Conservation (phyloP, 1,139 yeast species). For the Pichia terricola region DNA sequence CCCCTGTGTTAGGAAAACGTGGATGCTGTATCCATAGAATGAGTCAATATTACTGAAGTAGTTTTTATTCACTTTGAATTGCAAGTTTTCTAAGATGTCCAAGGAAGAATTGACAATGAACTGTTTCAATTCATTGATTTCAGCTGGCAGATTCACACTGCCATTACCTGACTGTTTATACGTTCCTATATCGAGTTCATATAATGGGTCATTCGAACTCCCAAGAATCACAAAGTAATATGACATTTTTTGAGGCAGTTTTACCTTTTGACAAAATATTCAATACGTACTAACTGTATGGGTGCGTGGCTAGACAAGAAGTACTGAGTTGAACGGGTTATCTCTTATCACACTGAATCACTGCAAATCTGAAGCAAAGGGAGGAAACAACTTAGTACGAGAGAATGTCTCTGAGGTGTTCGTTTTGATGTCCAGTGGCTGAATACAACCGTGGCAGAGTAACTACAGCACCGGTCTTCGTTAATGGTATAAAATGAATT, state of each 20-base stretch:
- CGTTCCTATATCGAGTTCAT: constrained; percentile 81
- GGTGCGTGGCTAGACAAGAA: too few species aligned
- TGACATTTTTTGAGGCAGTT: constrained; percentile 30
- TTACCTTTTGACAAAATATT: neutral
- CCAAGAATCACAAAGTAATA: constrained; percentile 87
- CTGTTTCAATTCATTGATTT: constrained; percentile 73
- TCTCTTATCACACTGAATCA: too few species aligned
- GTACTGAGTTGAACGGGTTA: too few species aligned
- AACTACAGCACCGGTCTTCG: too few species aligned
- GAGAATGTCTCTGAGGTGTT: too few species aligned
- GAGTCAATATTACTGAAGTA: constrained; percentile 75
- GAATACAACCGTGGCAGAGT: too few species aligned
- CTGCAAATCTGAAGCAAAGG: too few species aligned
- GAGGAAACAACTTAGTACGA: too few species aligned
- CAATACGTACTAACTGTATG: too few species aligned
- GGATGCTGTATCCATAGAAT: constrained; percentile 71
- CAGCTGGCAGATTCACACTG: constrained; percentile 53
- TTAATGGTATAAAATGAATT: too few species aligned
- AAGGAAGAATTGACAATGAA: constrained; percentile 81
- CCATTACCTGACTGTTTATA: constrained; percentile 59
- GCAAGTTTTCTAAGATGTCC: constrained; percentile 82
- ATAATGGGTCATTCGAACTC: constrained; percentile 75
- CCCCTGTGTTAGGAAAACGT: constrained; percentile 83
- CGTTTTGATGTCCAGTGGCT: too few species aligned
- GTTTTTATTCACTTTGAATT: constrained; percentile 62